phyloP scores from a whole-genome alignment of 257 asterid species.

The Agastache rugosa region DNA sequence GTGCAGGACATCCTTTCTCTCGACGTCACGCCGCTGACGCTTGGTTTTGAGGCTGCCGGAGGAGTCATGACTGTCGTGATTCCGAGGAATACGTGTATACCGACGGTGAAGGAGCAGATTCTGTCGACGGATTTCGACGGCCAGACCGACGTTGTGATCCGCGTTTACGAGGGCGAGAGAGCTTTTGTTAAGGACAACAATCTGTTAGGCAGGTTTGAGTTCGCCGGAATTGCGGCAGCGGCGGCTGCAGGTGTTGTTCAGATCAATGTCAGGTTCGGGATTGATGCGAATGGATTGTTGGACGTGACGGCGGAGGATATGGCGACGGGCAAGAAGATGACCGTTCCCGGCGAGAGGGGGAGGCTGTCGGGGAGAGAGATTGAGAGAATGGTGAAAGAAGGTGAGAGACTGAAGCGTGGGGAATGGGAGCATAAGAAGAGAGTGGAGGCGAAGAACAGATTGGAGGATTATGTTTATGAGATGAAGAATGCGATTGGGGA shows the following conservation, averaged over 20 bases:
- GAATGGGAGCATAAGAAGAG: constrained; percentile 52
- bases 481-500: background rate
- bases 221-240: constrained; percentile 51
- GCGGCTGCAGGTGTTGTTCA: constrained; percentile 29
- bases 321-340: constrained; percentile 60
- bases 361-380: constrained; percentile 56
- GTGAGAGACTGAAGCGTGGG: constrained; percentile 59
- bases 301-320: constrained; percentile 56
- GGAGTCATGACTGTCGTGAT: constrained; percentile 55
- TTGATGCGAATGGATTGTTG: constrained; percentile 55
- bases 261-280: constrained; percentile 49
- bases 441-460: constrained; percentile 9
- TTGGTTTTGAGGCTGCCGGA: constrained; percentile 52
- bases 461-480: background rate
- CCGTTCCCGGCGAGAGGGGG: constrained; percentile 61
- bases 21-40: constrained; percentile 54
- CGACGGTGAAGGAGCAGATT: constrained; percentile 54
- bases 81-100: constrained; percentile 50
- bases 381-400: constrained; percentile 61
- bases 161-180: constrained; percentile 59
- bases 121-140: constrained; percentile 50
- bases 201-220: constrained; percentile 53
- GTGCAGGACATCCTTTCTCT: constrained; percentile 41
- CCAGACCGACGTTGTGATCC: constrained; percentile 54
- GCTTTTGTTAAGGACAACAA: constrained; percentile 55